Evolutionary conservation across 1,284 basidiomycete genomes (phyloP), one percentile per base, ranked within the genome.

Genomic region (Sutorius eximius): DNA sequence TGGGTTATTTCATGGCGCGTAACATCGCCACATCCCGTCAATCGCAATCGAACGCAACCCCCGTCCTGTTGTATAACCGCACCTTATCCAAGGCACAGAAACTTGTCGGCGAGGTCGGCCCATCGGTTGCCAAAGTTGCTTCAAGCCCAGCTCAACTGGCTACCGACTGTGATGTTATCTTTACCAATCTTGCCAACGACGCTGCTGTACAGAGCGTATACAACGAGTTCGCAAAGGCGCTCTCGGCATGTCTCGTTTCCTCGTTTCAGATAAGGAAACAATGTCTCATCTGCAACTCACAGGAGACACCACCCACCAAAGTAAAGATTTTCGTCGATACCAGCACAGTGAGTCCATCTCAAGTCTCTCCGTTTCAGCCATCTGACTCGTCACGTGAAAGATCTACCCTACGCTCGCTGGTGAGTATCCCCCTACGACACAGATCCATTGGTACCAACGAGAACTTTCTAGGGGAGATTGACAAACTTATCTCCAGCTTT

Each of bases 281-380:
- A 3, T 10, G 56, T 62, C 33, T 59, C 55, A 52, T 40, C 30
- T 32, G 18, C 40, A 48, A 15, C 58, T 37, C 51, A 20, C 52
- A 82, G 80, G 66, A 72, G 52, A 48, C 64, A n/a, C 72, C 75
- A 27, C 72, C 77, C 0, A 66, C 71, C 9, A 78, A 77, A 67
- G 69, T 75, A 61, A 91, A 86, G 70, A 89, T 91, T 52, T 90
- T 93, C 61, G 87, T 92, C 24, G 91, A 93, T 63, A 90, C 86
- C 15, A 86, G 85, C 70, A 93, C 91, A 5, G 87, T 89, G 55
- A 57, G 83, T 73, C 18, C 40, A 34, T 50, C 16, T 11, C 33
- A 29, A 22, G 37, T 53, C 33, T 51, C 30, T 37, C 44, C 27
- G 34, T 51, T 49, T 47, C 44, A 36, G 52, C 37, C 6, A 32